Conservation (phyloP, 352 stramenopile genomes). For the Pythium graminicola region DNA sequence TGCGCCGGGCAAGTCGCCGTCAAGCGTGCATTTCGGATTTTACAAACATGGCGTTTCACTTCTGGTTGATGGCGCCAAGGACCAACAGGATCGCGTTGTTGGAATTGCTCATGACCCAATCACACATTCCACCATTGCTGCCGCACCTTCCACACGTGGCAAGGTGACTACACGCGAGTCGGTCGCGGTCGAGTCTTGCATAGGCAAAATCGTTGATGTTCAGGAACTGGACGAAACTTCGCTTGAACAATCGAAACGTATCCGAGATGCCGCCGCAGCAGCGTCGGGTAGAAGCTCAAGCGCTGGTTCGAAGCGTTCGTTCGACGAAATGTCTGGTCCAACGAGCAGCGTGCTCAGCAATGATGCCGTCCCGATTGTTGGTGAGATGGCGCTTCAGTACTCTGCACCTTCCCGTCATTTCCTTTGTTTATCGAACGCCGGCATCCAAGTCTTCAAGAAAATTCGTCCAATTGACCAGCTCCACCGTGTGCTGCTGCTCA, state of each 20-base stretch:
- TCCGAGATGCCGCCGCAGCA: slow-evolving; percentile 8
- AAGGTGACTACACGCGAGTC: slow-evolving; percentile 73
- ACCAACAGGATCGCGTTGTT: slow-evolving; percentile 74
- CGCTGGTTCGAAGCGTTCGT: slow-evolving; percentile 48
- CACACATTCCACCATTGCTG: slow-evolving; percentile 47
- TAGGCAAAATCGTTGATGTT: slow-evolving; percentile 81
- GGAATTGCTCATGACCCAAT: slow-evolving; percentile 70
- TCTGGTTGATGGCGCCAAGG: slow-evolving; percentile 64
- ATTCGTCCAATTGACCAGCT: slow-evolving; percentile 85
- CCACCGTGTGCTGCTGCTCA: slow-evolving; percentile 60
- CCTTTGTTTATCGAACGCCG: slow-evolving; percentile 75
- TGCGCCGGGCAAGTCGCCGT: slow-evolving; percentile 70
- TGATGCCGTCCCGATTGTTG: slow-evolving; percentile 37
- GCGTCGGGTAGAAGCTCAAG: slow-evolving; percentile 3
- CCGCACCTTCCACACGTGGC: slow-evolving; percentile 29
- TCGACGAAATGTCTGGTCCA: slow-evolving; percentile 57
- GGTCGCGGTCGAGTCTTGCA: slow-evolving; percentile 65
- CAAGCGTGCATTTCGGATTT: slow-evolving; percentile 69
- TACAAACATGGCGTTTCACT: slow-evolving; percentile 77
- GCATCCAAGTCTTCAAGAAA: slow-evolving; percentile 88
- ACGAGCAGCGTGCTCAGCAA: slow-evolving; percentile 21
- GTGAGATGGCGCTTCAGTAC: slow-evolving; percentile 83
- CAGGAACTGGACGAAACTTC: slow-evolving; percentile 43
- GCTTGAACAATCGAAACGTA: slow-evolving; percentile 7
- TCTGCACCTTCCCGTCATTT: slow-evolving; percentile 77